A percentile compares a stretch with the other conserved stretches of the same genome.
Evolutionary conservation across 192 early-diverging fungal genomes (phyloP).

Genomic region (Podila minutissima): DNA sequence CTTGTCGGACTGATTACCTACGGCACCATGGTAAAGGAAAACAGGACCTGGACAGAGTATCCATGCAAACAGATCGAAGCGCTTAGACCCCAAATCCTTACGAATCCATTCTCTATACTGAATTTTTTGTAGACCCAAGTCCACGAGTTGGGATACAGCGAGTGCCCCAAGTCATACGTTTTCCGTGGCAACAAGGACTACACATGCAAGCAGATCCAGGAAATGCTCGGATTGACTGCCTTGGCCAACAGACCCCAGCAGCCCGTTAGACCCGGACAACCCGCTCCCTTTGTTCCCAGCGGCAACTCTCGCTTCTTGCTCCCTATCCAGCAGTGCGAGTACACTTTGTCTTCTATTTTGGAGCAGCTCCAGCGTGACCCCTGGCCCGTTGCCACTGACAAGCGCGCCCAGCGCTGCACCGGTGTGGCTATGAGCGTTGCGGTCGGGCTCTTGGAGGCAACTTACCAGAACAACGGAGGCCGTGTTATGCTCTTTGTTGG

Average conservation of each 20-base stretch:
- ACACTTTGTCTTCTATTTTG: conserved; percentile 91
- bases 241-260: conserved; percentile 53
- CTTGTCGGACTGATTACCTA: conserved; percentile 96
- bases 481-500: conserved; percentile 95
- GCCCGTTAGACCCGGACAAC: conserved; percentile 54
- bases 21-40: conserved; percentile 88
- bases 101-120: neutral
- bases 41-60: no score
- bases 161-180: conserved; percentile 98
- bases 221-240: conserved; percentile 90
- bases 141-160: conserved; percentile 94
- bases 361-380: conserved; percentile 98
- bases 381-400: conserved; percentile 92
- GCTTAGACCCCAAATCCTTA: neutral
- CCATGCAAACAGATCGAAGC: neutral
- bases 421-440: conserved; percentile 96
- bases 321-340: conserved; percentile 95
- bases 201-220: conserved; percentile 92
- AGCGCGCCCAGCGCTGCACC: conserved; percentile 92
- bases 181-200: conserved; percentile 99
- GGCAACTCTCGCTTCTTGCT: conserved; percentile 83
- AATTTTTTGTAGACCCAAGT: conserved; percentile 79
- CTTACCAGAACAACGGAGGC: conserved; percentile 92
- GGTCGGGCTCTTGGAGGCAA: conserved; percentile 89
- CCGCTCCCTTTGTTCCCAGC: conserved; percentile 50